Base-by-base conservation (phyloP, 106 monocot species). In the Cymbidium sinense region DNA sequence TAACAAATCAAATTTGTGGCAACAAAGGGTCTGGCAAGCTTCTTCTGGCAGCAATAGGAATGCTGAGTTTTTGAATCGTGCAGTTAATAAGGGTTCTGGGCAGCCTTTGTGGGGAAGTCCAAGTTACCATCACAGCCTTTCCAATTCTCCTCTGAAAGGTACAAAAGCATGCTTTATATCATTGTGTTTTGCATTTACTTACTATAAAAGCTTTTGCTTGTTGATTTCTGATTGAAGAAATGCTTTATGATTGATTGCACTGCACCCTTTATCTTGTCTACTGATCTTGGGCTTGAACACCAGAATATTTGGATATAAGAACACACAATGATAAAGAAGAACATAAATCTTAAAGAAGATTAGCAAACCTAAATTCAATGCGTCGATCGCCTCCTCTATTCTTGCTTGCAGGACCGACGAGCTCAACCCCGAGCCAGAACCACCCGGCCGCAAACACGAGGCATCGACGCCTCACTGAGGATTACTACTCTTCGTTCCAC, bases 401-500 rank as follows among this genome's bases (percentile, higher is more conserved):
- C 41, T 80, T 83, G 80, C 41, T 80, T 83, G 80, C 86, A 88
- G 88, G 71, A 34, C 36, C 37, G 71, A 72, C n/a, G 37, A 72
- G 36, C 71, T 72, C 74, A 10, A 74, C 74, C 34, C 74, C 74
- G 1, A 44, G 21, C 41, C 27, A 34, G 37, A 71, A 39, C 71
- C 35, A 39, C 71, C 35, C 20, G 11, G 18, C 71, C 27, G 4
- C 71, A 15, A 39, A 34, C 43, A 29, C 20, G 27, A 74, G 44
- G 47, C 10, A 43, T 13, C 20, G 74, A 11, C 33, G 17, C n/a
- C 81, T 78, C 23, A 43, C 74, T 37, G 84, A 78, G 58, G 88
- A 90, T 64, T 89, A 87, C 80, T 95, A 92, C 74, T 99, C 98
- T 12, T 79, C 90, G n/a, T 94, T 89, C 84, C 98, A 99, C 77